Conservation (phyloP, 768 basidiomycete species). For the Xerocomellus intermedius region DNA sequence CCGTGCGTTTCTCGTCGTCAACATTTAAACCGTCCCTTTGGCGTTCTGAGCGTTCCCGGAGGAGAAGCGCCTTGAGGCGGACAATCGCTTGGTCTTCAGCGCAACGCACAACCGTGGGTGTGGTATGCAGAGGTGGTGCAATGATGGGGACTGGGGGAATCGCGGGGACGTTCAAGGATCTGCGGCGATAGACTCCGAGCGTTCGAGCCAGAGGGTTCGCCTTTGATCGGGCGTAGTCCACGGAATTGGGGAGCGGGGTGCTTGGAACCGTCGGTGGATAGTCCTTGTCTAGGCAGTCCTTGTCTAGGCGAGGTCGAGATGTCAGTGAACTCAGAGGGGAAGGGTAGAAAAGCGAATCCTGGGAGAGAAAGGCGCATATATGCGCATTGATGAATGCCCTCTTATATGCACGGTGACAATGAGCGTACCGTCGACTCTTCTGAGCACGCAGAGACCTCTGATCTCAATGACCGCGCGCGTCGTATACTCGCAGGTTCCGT, state of each 20-base stretch:
- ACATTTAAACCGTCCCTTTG: constrained; percentile 33
- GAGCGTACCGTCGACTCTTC: constrained; percentile 8
- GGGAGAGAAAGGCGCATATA: constrained; percentile 5
- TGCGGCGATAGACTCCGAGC: constrained; percentile 1
- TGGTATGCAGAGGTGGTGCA: constrained; percentile 45
- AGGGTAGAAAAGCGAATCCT: constrained; percentile 10
- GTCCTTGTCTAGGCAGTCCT: not conserved
- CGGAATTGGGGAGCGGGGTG: constrained; percentile 27
- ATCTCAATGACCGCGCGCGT: constrained; percentile 39
- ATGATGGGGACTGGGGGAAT: constrained; percentile 47
- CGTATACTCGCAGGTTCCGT: constrained; percentile 40
- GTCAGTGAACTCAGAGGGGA: constrained; percentile 4
- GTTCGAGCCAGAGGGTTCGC: constrained; percentile 27
- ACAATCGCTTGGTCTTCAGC: constrained; percentile 44
- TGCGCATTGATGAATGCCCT: not conserved
- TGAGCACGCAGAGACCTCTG: constrained; percentile 22
- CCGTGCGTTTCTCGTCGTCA: constrained; percentile 10
- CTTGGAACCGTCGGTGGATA: constrained; percentile 24
- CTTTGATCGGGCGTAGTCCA: constrained; percentile 20
- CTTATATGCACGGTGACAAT: not conserved
- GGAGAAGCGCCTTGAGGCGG: constrained; percentile 40
- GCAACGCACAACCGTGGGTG: constrained; percentile 23
- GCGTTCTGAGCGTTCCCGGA: constrained; percentile 40
- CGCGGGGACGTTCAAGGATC: not conserved
- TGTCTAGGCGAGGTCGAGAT: not conserved